Evolutionary conservation across 2,329 filamentous ascomycete genomes (phyloP).

Genomic region (Fusarium sp.): DNA sequence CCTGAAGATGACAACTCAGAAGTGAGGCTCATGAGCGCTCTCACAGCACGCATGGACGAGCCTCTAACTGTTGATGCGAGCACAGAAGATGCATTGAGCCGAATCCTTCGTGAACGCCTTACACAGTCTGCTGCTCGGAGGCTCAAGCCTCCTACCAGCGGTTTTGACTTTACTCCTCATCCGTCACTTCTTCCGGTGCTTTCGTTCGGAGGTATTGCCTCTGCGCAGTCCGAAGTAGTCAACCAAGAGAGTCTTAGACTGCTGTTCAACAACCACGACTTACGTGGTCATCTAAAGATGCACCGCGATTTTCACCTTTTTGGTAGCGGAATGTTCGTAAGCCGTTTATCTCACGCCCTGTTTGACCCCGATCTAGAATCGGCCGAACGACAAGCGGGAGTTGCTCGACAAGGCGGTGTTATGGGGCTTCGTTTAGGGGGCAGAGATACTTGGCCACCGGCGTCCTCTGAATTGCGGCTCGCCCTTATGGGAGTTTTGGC

Average conservation of each 20-base stretch:
- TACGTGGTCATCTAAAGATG: conserved; percentile 78
- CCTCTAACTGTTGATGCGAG: conserved; percentile 44
- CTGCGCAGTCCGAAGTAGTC: conserved; percentile 79
- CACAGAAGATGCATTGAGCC: conserved; percentile 54
- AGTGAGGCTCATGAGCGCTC: conserved; percentile 47
- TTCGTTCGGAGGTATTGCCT: conserved; percentile 80
- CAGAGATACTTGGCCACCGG: conserved; percentile 89
- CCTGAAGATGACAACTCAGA: conserved; percentile 51
- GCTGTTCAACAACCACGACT: conserved; percentile 79
- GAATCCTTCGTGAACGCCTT: conserved; percentile 57
- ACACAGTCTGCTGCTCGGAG: conserved; percentile 51
- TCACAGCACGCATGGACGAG: conserved; percentile 42
- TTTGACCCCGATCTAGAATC: conserved; percentile 87
- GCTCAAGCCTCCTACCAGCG: conserved; percentile 32
- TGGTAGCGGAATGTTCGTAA: conserved; percentile 85
- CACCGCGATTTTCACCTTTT: conserved; percentile 87
- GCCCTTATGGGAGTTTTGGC: conserved; percentile 87
- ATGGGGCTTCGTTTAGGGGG: conserved; percentile 89
- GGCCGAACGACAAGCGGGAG: conserved; percentile 78
- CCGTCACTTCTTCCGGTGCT: conserved; percentile 74
- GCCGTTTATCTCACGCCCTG: conserved; percentile 81
- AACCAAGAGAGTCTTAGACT: conserved; percentile 81
- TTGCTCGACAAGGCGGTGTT: conserved; percentile 74
- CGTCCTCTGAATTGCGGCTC: conserved; percentile 90
- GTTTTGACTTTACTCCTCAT: conserved; percentile 61